These are phyloP conservation scores for Laetiporus sulphureus DNA, from an alignment of 1,284 basidiomycete species.

Conservation along the genomic window DNA sequence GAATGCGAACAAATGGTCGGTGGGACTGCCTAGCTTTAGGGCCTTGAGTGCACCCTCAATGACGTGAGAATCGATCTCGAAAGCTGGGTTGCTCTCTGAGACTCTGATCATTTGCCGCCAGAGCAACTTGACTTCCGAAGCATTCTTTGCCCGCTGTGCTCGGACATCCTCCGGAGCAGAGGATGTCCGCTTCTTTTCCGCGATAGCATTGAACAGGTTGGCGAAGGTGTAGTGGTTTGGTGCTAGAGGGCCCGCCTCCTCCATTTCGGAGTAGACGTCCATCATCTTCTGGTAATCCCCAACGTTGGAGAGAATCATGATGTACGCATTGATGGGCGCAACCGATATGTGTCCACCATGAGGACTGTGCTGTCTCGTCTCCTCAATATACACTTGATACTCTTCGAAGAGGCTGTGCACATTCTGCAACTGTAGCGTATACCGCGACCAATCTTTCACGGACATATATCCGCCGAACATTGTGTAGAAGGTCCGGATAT, in stretches of 20 bases:
- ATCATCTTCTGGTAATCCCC: conserved; percentile 56
- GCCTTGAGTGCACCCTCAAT: conserved; percentile 44
- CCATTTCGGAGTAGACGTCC: conserved; percentile 63
- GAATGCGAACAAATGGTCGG: conserved; percentile 58
- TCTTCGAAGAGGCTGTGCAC: conserved; percentile 52
- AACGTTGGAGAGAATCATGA: conserved; percentile 54
- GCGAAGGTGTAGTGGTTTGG: conserved; percentile 54
- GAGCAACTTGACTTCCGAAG: conserved; percentile 55
- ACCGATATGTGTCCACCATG: conserved; percentile 37
- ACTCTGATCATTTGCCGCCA: conserved; percentile 58
- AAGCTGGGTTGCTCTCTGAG: conserved; percentile 33
- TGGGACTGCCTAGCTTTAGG: conserved; percentile 43
- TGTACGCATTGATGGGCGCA: conserved; percentile 48
- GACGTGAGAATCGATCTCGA: conserved; percentile 45
- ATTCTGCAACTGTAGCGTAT: conserved; percentile 52
- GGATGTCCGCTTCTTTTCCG: conserved; percentile 17
- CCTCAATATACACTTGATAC: conserved; percentile 41
- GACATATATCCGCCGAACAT: conserved; percentile 54
- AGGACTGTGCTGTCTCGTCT: conserved; percentile 41
- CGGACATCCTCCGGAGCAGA: conserved; percentile 5
- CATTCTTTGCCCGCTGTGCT: conserved; percentile 19
- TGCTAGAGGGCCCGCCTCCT: conserved; percentile 46
- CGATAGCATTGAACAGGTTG: conserved; percentile 51
- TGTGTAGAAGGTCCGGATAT: conserved; percentile 55
- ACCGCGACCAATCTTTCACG: conserved; percentile 50